Evolutionary conservation across 2,329 filamentous ascomycete species (phyloP).

Genomic region (Colletotrichum sublineola): DNA sequence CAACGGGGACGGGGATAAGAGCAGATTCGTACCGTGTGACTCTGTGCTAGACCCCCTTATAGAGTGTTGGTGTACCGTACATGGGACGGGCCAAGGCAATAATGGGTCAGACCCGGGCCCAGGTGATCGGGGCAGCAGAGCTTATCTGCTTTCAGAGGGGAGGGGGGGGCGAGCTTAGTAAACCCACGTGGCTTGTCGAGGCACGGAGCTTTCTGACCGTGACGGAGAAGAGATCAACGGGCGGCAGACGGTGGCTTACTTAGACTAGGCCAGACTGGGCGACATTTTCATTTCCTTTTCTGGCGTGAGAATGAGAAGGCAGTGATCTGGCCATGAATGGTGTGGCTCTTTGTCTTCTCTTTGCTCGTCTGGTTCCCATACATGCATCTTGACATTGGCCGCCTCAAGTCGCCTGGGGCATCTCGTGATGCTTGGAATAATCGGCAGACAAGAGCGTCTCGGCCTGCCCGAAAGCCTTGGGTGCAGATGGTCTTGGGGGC

Average conservation of each 20-base stretch:
- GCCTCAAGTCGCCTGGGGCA: slow-evolving; percentile 15
- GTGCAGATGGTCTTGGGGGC: not conserved
- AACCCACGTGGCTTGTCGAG: slow-evolving; percentile 35
- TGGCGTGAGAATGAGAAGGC: no score
- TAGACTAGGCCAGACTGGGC: slow-evolving; percentile 21
- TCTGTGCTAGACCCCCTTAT: not conserved
- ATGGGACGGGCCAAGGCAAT: slow-evolving; percentile 13
- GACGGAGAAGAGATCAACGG: slow-evolving; percentile 36
- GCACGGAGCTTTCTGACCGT: slow-evolving; percentile 35
- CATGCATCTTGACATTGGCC: slow-evolving; percentile 19
- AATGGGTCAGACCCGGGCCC: slow-evolving; percentile 25
- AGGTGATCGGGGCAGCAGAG: slow-evolving; percentile 37
- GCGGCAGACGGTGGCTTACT: slow-evolving; percentile 32
- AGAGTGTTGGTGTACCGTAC: not conserved
- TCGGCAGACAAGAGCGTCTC: slow-evolving; percentile 5
- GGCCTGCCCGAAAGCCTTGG: slow-evolving; percentile 22
- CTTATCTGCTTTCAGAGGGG: slow-evolving; percentile 33
- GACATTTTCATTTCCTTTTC: slow-evolving; percentile 22
- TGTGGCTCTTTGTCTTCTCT: slow-evolving; percentile 3
- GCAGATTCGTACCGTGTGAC: not conserved
- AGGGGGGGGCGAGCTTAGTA: not conserved
- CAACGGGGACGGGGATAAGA: not conserved
- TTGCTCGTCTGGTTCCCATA: not conserved
- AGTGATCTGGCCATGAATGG: not conserved
- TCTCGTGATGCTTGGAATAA: slow-evolving; percentile 12